A percentile compares a stretch with the other conserved stretches of the same genome.
phyloP scores from a whole-genome alignment of 495 filamentous ascomycete species.

The Lasiosphaeria ovina region DNA sequence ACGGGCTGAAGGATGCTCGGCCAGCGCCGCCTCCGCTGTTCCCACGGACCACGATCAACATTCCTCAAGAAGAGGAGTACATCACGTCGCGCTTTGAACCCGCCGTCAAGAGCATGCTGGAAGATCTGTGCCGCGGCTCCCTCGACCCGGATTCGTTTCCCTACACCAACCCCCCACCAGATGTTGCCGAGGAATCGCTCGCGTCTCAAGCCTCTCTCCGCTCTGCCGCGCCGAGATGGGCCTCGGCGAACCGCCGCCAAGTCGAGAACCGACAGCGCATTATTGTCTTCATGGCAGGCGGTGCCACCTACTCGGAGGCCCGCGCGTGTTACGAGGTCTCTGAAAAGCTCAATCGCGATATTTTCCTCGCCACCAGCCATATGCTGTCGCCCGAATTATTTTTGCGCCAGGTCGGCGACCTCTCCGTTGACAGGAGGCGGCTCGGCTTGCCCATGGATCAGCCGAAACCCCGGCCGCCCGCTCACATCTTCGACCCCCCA shows the following conservation, averaged over 20 bases:
- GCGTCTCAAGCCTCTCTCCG: slow-evolving; percentile 73
- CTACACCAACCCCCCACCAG: slow-evolving; percentile 66
- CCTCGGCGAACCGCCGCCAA: slow-evolving; percentile 69
- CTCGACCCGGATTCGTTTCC: slow-evolving; percentile 75
- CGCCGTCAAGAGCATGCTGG: slow-evolving; percentile 74
- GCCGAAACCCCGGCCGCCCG: slow-evolving; percentile 76
- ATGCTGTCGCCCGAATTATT: slow-evolving; percentile 83
- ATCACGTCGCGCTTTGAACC: slow-evolving; percentile 68
- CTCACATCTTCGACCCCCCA: slow-evolving; percentile 82
- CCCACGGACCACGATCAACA: slow-evolving; percentile 51
- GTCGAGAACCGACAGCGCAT: slow-evolving; percentile 85
- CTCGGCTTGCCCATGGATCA: slow-evolving; percentile 79
- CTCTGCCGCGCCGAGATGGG: slow-evolving; percentile 90
- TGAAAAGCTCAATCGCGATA: slow-evolving; percentile 64
- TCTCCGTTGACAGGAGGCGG: slow-evolving; percentile 68
- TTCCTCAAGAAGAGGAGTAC: slow-evolving; percentile 55
- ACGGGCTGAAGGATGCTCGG: slow-evolving; percentile 72
- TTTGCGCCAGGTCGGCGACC: slow-evolving; percentile 74
- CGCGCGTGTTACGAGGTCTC: slow-evolving; percentile 88
- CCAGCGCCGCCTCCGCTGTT: slow-evolving; percentile 66
- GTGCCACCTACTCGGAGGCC: slow-evolving; percentile 87
- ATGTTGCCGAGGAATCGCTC: slow-evolving; percentile 52
- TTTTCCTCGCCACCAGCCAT: slow-evolving; percentile 89
- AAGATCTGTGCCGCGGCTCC: slow-evolving; percentile 63
- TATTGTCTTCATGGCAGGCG: slow-evolving; percentile 94